Evolutionary conservation across 2,329 filamentous ascomycete genomes (phyloP).

Genomic region (Leptographium galeiforme): DNA sequence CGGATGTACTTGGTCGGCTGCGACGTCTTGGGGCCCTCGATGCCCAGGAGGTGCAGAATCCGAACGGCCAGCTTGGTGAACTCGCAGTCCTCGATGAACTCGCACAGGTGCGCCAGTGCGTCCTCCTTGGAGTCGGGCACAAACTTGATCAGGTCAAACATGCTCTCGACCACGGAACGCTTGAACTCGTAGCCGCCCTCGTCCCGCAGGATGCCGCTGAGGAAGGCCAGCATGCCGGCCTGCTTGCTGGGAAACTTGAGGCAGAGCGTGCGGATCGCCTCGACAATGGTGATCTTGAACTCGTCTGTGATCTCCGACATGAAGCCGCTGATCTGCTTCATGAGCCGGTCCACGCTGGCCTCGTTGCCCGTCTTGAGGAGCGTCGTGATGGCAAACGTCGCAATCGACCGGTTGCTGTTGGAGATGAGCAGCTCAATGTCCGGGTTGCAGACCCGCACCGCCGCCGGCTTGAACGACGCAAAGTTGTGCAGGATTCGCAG

Average conservation of each 20-base stretch:
- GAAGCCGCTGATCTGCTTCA: slow-evolving; percentile 97
- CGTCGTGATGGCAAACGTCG: slow-evolving; percentile 95
- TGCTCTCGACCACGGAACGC: slow-evolving; percentile 92
- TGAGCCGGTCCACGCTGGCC: slow-evolving; percentile 86
- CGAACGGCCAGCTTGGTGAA: slow-evolving; percentile 96
- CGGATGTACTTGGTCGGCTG: slow-evolving; percentile 98
- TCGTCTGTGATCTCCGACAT: slow-evolving; percentile 99
- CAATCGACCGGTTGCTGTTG: slow-evolving; percentile 93
- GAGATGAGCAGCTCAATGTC: slow-evolving; percentile 96
- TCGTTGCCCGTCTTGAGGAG: slow-evolving; percentile 97
- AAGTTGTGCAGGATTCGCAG: slow-evolving; percentile 95
- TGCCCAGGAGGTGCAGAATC: slow-evolving; percentile 83
- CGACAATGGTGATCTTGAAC: slow-evolving; percentile 99
- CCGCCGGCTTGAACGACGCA: slow-evolving; percentile 87
- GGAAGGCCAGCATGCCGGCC: slow-evolving; percentile 91
- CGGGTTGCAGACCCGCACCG: slow-evolving; percentile 86
- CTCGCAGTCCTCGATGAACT: slow-evolving; percentile 99
- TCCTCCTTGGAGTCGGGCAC: slow-evolving; percentile 75
- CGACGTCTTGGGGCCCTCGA: slow-evolving; percentile 88
- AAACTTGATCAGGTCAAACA: slow-evolving; percentile 98
- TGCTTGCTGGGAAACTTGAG: slow-evolving; percentile 98
- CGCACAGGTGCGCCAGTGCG: slow-evolving; percentile 86
- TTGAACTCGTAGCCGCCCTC: slow-evolving; percentile 99
- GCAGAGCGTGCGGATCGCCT: slow-evolving; percentile 91
- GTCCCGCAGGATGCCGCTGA: slow-evolving; percentile 90